Evolutionary conservation across 306 rosid species (phyloP), one percentile per base, ranked within the genome.

Genomic region (Fragaria iinumae): DNA sequence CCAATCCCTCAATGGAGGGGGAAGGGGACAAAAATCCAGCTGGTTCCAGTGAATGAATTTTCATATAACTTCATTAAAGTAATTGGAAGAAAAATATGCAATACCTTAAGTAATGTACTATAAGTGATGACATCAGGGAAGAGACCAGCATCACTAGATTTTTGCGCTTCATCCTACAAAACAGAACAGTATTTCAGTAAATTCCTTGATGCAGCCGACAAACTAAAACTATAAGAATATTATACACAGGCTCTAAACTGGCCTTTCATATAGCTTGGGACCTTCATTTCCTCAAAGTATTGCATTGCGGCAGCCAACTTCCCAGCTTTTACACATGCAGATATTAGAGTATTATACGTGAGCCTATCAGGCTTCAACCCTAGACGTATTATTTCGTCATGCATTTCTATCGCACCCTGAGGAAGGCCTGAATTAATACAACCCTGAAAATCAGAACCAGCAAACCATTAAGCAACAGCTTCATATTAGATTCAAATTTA

Each of bases 241-340:
- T 27, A 63, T 67, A 69, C 45, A 73, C 79, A 80, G 84, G 88
- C 87, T 80, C 82, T 71, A 79, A 83, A 89, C 76, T 86, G 81
- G 87, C 84, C 88, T 77, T 80, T 80, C 73, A 72, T 85, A 75
- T 81, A 79, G 74, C 78, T 64, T 41, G 83, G 64, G 87, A 90
- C 96, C 97, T 90, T 93, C 96, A 93, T 90, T 83, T 89, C 93
- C 82, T 84, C 84, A 56, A 90, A 87, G 76, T 90, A 88, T 47
- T 85, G 83, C 88, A 87, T 47, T 59, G 97, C 94, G 52, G 76
- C 60, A 70, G 86, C 93, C 90, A 89, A 74, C 80, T 86, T 88
- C 79, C 84, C 77, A 66, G 81, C 84, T 88, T 93, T 81, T 39
- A 89, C 91, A 73, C 94, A 86, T 47, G 96, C 92, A 67, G 83